These are phyloP conservation scores for Chaetomium sp. DNA, from an alignment of 2,329 filamentous ascomycete species.

Conservation along the genomic window DNA sequence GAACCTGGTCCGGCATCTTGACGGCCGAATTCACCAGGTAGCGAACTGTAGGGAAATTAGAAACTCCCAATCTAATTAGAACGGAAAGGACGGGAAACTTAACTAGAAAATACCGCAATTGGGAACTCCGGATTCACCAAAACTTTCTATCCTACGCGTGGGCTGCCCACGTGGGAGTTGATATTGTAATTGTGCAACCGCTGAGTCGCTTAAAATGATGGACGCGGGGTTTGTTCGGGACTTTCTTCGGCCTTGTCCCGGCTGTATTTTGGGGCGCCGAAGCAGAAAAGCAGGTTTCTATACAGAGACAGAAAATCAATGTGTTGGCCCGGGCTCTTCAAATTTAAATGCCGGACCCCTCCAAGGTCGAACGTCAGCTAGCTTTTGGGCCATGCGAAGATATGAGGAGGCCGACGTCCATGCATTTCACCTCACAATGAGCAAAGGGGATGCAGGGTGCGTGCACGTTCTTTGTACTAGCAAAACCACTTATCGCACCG, in stretches of 20 bases:
- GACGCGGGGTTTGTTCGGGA: background rate
- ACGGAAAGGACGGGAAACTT: background rate
- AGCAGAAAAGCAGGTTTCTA: background rate
- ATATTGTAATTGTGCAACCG: background rate
- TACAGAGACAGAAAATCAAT: background rate
- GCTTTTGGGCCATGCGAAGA: too few species aligned
- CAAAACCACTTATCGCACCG: too few species aligned
- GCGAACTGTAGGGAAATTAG: background rate
- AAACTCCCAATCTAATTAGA: background rate
- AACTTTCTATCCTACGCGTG: background rate
- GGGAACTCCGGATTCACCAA: background rate
- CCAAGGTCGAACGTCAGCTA: too few species aligned
- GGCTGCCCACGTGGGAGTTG: background rate
- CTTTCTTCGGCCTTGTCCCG: constrained; percentile 4
- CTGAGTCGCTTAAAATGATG: background rate
- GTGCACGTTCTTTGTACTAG: too few species aligned
- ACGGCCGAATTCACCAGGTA: background rate
- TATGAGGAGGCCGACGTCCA: too few species aligned
- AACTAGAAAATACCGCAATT: background rate
- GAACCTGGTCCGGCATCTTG: constrained; percentile 64
- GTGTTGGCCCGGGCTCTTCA: background rate
- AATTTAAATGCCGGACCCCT: too few species aligned
- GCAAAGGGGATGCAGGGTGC: too few species aligned
- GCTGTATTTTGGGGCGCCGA: background rate
- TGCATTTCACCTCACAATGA: too few species aligned